These are phyloP conservation scores for Rauvolfia tetraphylla DNA, from an alignment of 257 asterid genomes.

Conservation along the genomic window DNA sequence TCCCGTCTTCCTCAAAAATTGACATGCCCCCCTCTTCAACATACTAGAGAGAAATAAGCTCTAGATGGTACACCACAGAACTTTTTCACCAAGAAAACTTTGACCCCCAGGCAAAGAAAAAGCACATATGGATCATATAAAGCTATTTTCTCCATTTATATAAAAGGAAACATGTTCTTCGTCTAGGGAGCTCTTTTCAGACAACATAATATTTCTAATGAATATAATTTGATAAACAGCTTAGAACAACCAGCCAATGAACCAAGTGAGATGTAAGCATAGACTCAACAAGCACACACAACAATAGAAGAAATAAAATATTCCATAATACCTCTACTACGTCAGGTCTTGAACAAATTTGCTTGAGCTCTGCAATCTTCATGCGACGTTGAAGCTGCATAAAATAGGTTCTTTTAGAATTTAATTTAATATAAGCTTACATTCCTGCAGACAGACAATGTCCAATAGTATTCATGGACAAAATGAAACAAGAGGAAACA, in stretches of 20 bases:
- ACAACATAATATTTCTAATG: neutral
- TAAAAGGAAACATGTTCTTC: neutral
- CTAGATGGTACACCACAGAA: neutral
- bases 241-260: neutral
- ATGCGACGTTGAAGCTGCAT: constrained; percentile 83
- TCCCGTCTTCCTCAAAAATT: neutral
- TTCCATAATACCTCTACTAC: constrained; percentile 72
- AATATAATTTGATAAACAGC: too few relatives aligned
- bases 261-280: neutral
- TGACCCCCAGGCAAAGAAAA: neutral
- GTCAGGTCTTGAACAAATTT: constrained; percentile 74
- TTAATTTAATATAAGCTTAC: neutral
- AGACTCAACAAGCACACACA: too few relatives aligned
- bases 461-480: neutral
- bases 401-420: constrained; percentile 17
- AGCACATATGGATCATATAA: neutral
- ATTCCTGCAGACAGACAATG: neutral
- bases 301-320: neutral
- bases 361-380: constrained; percentile 93
- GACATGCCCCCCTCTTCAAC: neutral
- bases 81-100: neutral
- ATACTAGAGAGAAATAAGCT: neutral
- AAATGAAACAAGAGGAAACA: neutral
- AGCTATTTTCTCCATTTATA: neutral
- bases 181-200: neutral